Evolutionary conservation across 164 flowering plant genomes (phyloP).

Genomic region (Chimonanthus praecox): DNA sequence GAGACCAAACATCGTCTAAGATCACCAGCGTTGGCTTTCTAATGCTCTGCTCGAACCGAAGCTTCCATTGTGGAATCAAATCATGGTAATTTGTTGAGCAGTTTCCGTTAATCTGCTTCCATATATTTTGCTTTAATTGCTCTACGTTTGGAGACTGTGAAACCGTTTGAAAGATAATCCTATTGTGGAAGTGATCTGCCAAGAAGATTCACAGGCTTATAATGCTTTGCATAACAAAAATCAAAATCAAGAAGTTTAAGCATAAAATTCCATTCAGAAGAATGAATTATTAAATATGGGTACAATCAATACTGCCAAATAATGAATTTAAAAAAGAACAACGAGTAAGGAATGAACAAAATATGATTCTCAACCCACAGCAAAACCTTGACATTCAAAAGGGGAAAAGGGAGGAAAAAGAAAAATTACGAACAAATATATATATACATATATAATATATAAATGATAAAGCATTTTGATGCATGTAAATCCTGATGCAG

Average conservation of each 20-base stretch:
- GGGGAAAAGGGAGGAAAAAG: no score
- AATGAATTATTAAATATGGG: background rate
- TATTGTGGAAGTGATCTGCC: slow-evolving; percentile 50
- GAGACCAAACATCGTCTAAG: slow-evolving; percentile 67
- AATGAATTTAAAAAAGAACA: no score
- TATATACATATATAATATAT: no score
- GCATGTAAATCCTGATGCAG: background rate
- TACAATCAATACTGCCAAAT: background rate
- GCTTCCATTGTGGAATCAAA: slow-evolving; percentile 30
- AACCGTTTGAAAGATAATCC: slow-evolving; percentile 60
- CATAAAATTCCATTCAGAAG: background rate
- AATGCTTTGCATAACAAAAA: slow-evolving; percentile 2
- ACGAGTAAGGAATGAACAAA: background rate
- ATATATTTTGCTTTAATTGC: slow-evolving; percentile 37
- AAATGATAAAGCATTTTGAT: background rate
- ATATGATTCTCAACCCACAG: background rate
- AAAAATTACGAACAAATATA: background rate
- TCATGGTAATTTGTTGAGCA: slow-evolving; percentile 4
- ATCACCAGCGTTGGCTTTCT: slow-evolving; percentile 36
- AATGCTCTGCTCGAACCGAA: slow-evolving; percentile 15
- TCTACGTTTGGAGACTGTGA: slow-evolving; percentile 74
- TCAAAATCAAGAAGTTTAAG: background rate
- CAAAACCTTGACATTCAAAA: background rate
- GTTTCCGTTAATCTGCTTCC: slow-evolving; percentile 32
- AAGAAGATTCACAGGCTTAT: background rate